Evolutionary conservation across 1,284 basidiomycete genomes (phyloP).

Genomic region (Vanrija sp.): DNA sequence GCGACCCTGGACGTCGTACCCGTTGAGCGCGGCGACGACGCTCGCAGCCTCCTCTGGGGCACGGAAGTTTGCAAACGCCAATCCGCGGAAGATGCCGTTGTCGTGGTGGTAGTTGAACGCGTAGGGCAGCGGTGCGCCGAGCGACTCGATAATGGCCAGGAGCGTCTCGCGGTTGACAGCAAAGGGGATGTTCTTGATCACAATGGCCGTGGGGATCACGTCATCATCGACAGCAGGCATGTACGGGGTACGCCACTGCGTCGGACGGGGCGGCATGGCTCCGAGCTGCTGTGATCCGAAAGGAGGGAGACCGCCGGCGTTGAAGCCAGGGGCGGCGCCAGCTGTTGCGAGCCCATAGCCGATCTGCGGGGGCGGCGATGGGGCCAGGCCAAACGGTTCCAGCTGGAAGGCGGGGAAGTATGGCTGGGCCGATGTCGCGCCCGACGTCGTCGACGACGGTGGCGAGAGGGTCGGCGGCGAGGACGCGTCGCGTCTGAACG

Average conservation of each 20-base stretch:
- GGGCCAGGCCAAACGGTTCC: conserved; percentile 29
- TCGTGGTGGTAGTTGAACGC: conserved; percentile 99
- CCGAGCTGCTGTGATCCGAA: conserved; percentile 30
- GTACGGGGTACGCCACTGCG: conserved; percentile 2
- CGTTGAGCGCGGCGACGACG: conserved; percentile 78
- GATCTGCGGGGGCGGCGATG: conserved; percentile 37
- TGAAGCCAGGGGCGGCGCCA: conserved; percentile 22
- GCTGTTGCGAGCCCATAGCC: conserved; percentile 20
- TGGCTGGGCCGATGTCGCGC: conserved; percentile 16
- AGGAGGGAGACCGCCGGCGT: conserved; percentile 21
- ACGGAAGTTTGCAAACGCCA: conserved; percentile 98
- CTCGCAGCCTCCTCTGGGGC: conserved; percentile 86
- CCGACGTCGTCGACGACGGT: conserved; percentile 38
- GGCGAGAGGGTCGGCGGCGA: conserved; percentile 42
- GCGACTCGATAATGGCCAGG: conserved; percentile 90
- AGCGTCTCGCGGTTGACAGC: conserved; percentile 94
- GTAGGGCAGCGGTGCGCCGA: conserved; percentile 95
- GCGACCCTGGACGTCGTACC: conserved; percentile 91
- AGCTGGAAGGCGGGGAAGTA: conserved; percentile 15
- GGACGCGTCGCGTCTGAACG: conserved; percentile 31
- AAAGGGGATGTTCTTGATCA: conserved; percentile 99
- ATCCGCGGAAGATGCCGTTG: conserved; percentile 91
- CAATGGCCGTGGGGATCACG: conserved; percentile 97
- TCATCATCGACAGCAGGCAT: conserved; percentile 59
- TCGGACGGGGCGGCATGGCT: conserved; percentile 9